A percentile compares a stretch with the other conserved stretches of the same genome.
Evolutionary conservation across 768 basidiomycete species (phyloP).

Genomic region (Lactarius sanguifluus): DNA sequence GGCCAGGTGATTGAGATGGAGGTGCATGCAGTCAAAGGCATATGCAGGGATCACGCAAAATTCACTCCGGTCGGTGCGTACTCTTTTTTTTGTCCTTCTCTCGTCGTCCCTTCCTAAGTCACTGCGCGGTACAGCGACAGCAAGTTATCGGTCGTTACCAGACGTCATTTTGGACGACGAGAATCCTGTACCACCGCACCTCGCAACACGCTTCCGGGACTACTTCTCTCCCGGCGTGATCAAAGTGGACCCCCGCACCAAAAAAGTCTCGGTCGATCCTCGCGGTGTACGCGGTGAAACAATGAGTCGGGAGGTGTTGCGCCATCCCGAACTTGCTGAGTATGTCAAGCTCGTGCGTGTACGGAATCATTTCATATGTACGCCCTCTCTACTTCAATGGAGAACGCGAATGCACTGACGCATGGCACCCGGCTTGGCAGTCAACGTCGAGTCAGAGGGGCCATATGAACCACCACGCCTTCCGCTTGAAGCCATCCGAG

Average conservation of each 20-base stretch:
- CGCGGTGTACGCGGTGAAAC: conserved; percentile 76
- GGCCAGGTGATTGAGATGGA: conserved; percentile 87
- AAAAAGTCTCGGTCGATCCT: conserved; percentile 60
- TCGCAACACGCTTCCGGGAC: conserved; percentile 75
- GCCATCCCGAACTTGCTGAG: conserved; percentile 87
- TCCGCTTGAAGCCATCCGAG: conserved; percentile 72
- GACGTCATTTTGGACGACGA: conserved; percentile 67
- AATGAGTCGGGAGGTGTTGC: conserved; percentile 87
- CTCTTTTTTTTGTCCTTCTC: not conserved
- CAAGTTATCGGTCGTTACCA: conserved; percentile 91
- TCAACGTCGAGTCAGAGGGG: conserved; percentile 89
- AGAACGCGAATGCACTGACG: conserved; percentile 5
- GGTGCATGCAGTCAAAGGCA: conserved; percentile 87
- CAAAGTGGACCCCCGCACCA: conserved; percentile 55
- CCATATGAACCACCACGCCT: conserved; percentile 84
- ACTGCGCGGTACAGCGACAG: conserved; percentile 62
- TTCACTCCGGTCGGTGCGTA: conserved; percentile 88
- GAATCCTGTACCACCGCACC: conserved; percentile 74
- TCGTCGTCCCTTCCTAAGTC: not conserved
- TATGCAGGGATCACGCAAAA: conserved; percentile 95
- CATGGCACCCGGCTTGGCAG: conserved; percentile 41
- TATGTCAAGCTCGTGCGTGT: conserved; percentile 82
- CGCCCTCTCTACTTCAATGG: conserved; percentile 33
- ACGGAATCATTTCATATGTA: conserved; percentile 91
- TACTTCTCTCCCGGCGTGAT: conserved; percentile 90